Percentiles rank a stretch among this genome's conserved stretches.
Conservation (phyloP, 768 basidiomycete genomes). For the Mycena floridula region DNA sequence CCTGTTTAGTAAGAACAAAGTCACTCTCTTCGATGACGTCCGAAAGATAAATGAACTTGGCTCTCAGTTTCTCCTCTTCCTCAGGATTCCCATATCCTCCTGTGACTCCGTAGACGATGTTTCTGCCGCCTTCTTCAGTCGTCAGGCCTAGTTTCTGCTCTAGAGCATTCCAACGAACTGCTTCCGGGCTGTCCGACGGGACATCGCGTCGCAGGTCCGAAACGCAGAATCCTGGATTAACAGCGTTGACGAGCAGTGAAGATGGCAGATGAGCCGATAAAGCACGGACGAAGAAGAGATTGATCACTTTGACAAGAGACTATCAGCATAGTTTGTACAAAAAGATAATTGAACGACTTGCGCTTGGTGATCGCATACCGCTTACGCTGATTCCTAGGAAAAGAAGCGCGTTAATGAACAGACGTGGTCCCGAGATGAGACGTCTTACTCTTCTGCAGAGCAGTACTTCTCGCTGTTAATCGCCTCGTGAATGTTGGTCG, state of each 20-base stretch:
- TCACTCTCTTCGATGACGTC: too few species aligned
- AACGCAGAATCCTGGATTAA: not conserved
- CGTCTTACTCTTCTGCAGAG: not conserved
- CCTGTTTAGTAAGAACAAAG: too few species aligned
- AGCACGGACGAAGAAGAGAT: conserved; percentile 5
- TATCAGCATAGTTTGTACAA: not conserved
- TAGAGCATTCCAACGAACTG: too few species aligned
- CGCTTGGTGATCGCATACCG: not conserved
- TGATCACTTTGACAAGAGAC: not conserved
- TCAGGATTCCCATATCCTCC: too few species aligned
- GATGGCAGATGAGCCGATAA: conserved; percentile 5
- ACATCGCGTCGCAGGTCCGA: conserved; percentile 9
- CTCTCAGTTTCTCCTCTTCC: too few species aligned
- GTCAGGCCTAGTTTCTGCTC: too few species aligned
- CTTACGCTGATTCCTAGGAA: not conserved
- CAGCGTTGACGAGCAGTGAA: not conserved
- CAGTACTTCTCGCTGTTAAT: not conserved
- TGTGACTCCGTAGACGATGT: too few species aligned
- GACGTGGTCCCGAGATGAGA: not conserved
- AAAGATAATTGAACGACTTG: not conserved
- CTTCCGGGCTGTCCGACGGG: too few species aligned
- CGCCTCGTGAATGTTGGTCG: not conserved
- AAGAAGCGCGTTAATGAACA: not conserved
- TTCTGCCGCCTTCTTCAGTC: too few species aligned
- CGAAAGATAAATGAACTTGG: too few species aligned